Evolutionary conservation across 371 early-diverging fungal species (phyloP).

Genomic region (Paraphysoderma sedebokerense): DNA sequence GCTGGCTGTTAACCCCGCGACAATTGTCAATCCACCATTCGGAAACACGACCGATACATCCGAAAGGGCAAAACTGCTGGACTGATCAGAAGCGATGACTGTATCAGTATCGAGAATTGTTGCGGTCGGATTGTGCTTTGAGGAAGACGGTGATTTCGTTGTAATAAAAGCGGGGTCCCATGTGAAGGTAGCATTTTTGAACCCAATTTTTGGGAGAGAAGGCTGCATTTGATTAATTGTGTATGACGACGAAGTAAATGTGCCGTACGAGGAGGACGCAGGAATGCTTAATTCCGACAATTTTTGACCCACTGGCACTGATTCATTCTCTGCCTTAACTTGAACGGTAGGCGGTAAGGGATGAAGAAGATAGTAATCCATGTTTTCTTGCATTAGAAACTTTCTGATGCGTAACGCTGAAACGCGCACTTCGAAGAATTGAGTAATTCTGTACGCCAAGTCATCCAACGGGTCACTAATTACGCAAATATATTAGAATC

Average conservation of each 20-base stretch:
- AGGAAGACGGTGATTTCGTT: not conserved
- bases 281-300: not conserved
- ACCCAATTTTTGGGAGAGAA: too few relatives aligned
- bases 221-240: too few relatives aligned
- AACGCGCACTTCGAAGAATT: not conserved
- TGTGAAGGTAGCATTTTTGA: not conserved
- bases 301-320: not conserved
- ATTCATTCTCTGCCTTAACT: too few relatives aligned
- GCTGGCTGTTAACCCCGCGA: conserved; percentile 2
- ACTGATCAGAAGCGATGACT: not conserved
- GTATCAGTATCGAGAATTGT: not conserved
- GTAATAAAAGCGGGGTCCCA: not conserved
- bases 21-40: not conserved
- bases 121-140: not conserved
- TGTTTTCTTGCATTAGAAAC: not conserved
- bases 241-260: not conserved
- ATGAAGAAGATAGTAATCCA: not conserved
- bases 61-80: not conserved
- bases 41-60: conserved; percentile 1
- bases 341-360: not conserved
- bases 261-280: not conserved
- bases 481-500: too few relatives aligned
- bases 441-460: not conserved
- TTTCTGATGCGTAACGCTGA: not conserved
- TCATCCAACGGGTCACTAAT: not conserved